Base-by-base conservation (phyloP, 805 yeast genomes). In the Maudiozyma saulgeensis region DNA sequence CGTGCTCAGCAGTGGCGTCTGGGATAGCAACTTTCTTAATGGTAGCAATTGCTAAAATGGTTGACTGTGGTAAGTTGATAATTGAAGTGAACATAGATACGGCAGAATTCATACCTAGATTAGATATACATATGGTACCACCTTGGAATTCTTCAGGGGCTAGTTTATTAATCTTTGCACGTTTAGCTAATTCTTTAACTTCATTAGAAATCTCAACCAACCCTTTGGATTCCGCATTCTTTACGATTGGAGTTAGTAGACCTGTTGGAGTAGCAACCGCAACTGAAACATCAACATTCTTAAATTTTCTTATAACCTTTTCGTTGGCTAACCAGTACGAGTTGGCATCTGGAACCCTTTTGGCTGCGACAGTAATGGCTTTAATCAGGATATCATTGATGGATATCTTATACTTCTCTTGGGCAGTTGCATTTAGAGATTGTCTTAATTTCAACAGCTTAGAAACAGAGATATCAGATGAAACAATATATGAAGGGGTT, bases 181-280 rank as follows among this genome's bases (percentile, higher is more conserved):
- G 87, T 78, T 86, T 86, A 59, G 96, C 98, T 59, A 93, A 78
- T 60, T 85, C 96, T 77, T 93, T 93, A 63, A 87, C 79, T 67
- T 84, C 87, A 53, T 69, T 68, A 41, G 98, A 91, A 64, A 93
- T 93, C 35, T 81, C 63, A 49, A 82, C 79, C 53, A 93, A 79
- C 41, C 99, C 99, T 77, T 84, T 87, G 51, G 83, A 59, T 65
- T 93, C 86, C 43, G 96, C 97, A 64, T 83, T 77, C 70, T 81
- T 82, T 58, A 93, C 90, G 62, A 93, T 91, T 58, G 99, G 99
- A 47, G 99, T 93, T 68, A 93, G 84, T 59, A 93, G 78, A 46
- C 99, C 99, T 46, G 95, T 80, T 68, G 98, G 97, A 18, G 99
- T 93, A 53, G 99, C 93, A 55, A 93, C 99, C 40, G 99, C 99